Evolutionary conservation across 148 eudicot genomes (phyloP).

Genomic region (Agrostemma githago): DNA sequence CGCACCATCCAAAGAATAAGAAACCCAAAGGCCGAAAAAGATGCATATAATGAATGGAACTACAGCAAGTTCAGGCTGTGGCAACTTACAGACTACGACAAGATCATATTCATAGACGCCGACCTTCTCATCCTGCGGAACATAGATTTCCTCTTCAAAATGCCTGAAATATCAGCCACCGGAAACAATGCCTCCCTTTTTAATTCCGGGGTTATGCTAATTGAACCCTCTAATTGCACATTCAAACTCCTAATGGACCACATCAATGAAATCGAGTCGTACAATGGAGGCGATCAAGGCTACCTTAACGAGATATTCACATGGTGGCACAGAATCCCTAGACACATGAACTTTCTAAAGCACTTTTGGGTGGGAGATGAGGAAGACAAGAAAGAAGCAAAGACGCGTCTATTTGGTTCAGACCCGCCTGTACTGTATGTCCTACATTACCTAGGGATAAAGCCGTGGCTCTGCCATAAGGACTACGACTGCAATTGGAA

Average conservation of each 20-base stretch:
- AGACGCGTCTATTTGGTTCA: slow-evolving; percentile 59
- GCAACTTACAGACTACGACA: slow-evolving; percentile 87
- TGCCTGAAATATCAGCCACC: slow-evolving; percentile 85
- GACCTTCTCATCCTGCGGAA: slow-evolving; percentile 66
- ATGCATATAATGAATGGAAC: slow-evolving; percentile 90
- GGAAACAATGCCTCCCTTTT: slow-evolving; percentile 75
- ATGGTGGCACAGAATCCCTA: slow-evolving; percentile 91
- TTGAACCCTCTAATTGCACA: slow-evolving; percentile 88
- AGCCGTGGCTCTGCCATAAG: slow-evolving; percentile 83
- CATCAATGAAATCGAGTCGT: slow-evolving; percentile 66
- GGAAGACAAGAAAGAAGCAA: slow-evolving; percentile 47
- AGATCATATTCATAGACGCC: slow-evolving; percentile 83
- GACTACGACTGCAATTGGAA: slow-evolving; percentile 91
- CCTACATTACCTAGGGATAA: slow-evolving; percentile 69
- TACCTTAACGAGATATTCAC: slow-evolving; percentile 85
- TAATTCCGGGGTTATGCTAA: slow-evolving; percentile 93
- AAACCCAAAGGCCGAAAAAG: slow-evolving; percentile 85
- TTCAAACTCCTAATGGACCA: slow-evolving; percentile 69
- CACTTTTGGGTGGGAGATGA: slow-evolving; percentile 80
- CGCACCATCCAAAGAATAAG: slow-evolving; percentile 67
- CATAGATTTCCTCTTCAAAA: slow-evolving; percentile 68
- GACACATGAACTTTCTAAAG: slow-evolving; percentile 72
- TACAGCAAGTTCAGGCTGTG: slow-evolving; percentile 93
- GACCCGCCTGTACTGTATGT: slow-evolving; percentile 77
- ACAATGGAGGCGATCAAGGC: slow-evolving; percentile 94